Evolutionary conservation across 495 filamentous ascomycete genomes (phyloP), one percentile per base, ranked within the genome.

Genomic region (Polyplosphaeria fusca): DNA sequence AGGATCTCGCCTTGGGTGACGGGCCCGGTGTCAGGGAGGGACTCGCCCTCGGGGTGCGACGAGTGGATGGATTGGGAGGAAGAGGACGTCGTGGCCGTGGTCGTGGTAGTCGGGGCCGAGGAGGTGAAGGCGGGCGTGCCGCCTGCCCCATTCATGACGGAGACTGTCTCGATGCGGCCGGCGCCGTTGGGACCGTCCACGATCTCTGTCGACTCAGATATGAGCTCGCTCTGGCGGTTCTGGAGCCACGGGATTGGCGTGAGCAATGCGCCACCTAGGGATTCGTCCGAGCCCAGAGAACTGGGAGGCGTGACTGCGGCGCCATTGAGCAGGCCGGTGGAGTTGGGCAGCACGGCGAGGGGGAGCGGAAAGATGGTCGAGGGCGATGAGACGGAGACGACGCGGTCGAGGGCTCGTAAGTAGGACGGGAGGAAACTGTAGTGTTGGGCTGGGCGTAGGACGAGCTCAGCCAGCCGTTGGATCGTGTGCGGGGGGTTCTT

Each of bases 221-320:
- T 78, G 18, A 89, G 73, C 52, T 83, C 79, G 37, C 71, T 67
- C 25, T 75, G 67, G 28, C 65, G 38, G 45, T 53, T 45, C 53
- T 60, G 43, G 38, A 96, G 73, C 93, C 93, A 97, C 0, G 91
- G 88, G 41, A 98, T 98, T 0, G 92, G 92, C 0, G 93, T 96
- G 22, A 98, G 77, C 30, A 96, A 79, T 0, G 94, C 93, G 9
- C 93, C 93, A 35, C 93, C 92, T 5, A 98, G 75, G 16, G 83
- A 87, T 64, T 97, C 93, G 68, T 96, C 91, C 48, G 85, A 86
- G 0, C 89, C 91, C 4, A 89, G 71, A n/a, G 35, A 5, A 16
- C 11, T 44, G 3, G 54, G 46, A 0, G 68, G 55, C 4, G 62
- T 38, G 26, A 53, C 18, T 14, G 54, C 39, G 11, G 61, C 63